Base-by-base conservation (phyloP, 208 protist species). In the Trypanosoma mega region DNA sequence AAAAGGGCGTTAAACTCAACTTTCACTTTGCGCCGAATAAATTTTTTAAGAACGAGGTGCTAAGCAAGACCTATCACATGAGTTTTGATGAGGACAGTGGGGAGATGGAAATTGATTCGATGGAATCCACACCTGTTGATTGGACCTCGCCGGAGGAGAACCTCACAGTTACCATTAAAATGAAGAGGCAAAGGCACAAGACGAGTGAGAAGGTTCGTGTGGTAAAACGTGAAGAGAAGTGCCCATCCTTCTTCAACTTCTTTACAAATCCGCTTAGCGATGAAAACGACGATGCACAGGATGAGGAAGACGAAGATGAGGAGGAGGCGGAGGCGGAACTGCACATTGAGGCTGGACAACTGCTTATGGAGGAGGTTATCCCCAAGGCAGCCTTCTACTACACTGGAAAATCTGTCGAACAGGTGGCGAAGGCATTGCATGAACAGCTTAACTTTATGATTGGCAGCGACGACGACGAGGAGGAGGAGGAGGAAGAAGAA, bases 221-320 rank as follows among this genome's bases (percentile, higher is more conserved):
- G 20, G 82, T 95, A 21, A 80, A 79, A 49, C 86, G 82, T 21
- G 81, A 90, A 41, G 92, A 96, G 72, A 75, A 83, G 27, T 85
- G 77, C 34, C 74, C 82, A 27, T 92, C 82, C 27, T 98, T 98
- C 78, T 98, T 97, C 59, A 89, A 89, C 67, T 97, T 98, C 83
- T 98, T 98, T 69, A 80, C 51, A 7, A 72, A 90, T 14, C 88
- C 85, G 16, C 63, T 82, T 33, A 47, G 59, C 21, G 64, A 66
- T 24, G 71, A 74, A 12, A 63, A 74, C 12, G 62, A 78, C 6
- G 60, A 68, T 4, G 50, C 33, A 21, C 30, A 70, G 11, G 64
- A 83, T 4, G 79, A 82, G 14, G 61, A 79, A 12, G 80, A 79
- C 3, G 78, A 80, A 12, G 74, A 85, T 26, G 72, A 85, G 7